Conservation (phyloP, 768 basidiomycete species). For the Suillus cothurnatus region DNA sequence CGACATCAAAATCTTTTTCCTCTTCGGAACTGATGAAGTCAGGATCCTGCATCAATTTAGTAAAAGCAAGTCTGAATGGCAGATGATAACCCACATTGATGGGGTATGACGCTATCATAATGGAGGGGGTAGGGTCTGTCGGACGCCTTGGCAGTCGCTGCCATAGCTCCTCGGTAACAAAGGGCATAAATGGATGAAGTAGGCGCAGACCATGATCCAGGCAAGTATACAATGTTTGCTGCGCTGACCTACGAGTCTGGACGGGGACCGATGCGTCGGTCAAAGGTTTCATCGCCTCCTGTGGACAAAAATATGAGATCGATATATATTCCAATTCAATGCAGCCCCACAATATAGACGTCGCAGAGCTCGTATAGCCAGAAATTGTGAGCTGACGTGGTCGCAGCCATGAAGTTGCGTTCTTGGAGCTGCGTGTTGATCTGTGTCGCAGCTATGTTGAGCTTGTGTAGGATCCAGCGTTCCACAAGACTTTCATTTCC, state of each 20-base stretch:
- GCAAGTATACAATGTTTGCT: constrained; percentile 95
- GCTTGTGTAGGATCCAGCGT: constrained; percentile 93
- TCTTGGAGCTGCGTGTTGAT: constrained; percentile 74
- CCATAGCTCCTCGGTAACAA: constrained; percentile 98
- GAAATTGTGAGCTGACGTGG: constrained; percentile 84
- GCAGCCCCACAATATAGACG: constrained; percentile 84
- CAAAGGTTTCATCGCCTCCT: constrained; percentile 99
- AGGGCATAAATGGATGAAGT: constrained; percentile 99
- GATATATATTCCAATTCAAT: neutral
- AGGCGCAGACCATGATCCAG: constrained; percentile 88
- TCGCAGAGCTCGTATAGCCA: constrained; percentile 99
- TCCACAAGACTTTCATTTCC: constrained; percentile 92
- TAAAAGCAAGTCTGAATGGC: neutral
- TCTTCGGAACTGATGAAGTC: constrained; percentile 68
- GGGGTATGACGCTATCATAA: constrained; percentile 90
- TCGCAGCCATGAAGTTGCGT: constrained; percentile 93
- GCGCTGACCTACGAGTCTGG: constrained; percentile 75
- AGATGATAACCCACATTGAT: constrained; percentile 55
- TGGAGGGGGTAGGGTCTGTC: constrained; percentile 79
- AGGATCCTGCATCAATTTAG: constrained; percentile 47
- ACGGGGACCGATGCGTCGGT: constrained; percentile 75
- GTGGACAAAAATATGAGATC: constrained; percentile 14
- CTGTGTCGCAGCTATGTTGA: constrained; percentile 78
- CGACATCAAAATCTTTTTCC: constrained; percentile 83
- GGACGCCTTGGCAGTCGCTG: constrained; percentile 89